phyloP scores from a whole-genome alignment of 2,329 filamentous ascomycete genomes.

The Drechslerella stenobrocha region DNA sequence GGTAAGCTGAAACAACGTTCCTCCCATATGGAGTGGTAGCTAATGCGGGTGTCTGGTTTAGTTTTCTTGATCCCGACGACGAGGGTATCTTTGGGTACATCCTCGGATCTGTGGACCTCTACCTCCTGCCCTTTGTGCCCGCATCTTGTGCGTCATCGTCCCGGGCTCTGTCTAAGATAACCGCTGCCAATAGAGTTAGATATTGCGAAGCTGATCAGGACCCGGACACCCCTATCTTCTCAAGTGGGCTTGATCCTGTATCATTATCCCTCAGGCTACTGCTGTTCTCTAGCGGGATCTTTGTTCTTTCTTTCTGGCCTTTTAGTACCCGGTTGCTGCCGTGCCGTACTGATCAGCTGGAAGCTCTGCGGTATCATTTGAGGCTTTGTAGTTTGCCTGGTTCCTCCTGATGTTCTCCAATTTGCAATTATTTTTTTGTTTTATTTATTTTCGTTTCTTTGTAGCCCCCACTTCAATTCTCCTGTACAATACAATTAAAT shows the following conservation, averaged over 20 bases:
- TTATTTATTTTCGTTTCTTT: background rate
- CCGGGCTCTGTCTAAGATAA: too few relatives aligned
- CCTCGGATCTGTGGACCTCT: too few relatives aligned
- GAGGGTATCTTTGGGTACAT: background rate
- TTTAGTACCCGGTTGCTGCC: background rate
- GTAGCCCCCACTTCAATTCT: conserved; percentile 18
- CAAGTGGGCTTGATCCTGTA: conserved; percentile 1
- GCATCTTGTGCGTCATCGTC: too few relatives aligned
- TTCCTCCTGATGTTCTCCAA: background rate
- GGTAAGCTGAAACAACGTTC: conserved; percentile 59
- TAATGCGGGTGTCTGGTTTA: background rate
- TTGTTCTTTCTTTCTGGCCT: background rate
- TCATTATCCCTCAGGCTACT: background rate
- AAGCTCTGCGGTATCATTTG: too few relatives aligned
- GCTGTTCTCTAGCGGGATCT: conserved; percentile 2
- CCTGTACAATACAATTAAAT: conserved; percentile 19
- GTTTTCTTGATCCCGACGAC: background rate
- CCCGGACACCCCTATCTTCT: conserved; percentile 6
- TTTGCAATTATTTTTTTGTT: background rate
- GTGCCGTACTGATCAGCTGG: background rate
- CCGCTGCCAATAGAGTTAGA: too few relatives aligned
- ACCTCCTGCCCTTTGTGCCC: too few relatives aligned
- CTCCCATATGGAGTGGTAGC: background rate
- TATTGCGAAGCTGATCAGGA: too few relatives aligned
- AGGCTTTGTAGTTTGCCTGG: too few relatives aligned